A percentile compares a stretch with the other conserved stretches of the same genome.
Conservation (phyloP, 768 basidiomycete genomes). For the Boletus huronensis region DNA sequence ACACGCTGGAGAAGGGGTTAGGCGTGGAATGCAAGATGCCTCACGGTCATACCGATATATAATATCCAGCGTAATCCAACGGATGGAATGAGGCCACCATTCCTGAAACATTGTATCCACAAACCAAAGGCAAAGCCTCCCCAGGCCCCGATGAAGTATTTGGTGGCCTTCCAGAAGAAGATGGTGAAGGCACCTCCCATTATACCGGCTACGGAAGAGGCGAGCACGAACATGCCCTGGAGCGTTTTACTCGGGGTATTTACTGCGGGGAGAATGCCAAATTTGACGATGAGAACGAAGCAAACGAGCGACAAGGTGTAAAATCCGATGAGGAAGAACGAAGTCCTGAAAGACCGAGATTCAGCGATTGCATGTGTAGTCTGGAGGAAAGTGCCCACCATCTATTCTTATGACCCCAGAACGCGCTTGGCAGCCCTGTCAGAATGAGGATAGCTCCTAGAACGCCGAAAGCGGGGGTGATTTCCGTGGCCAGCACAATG, state of each 20-base stretch:
- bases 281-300: conserved; percentile 82
- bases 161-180: conserved; percentile 90
- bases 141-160: conserved; percentile 64
- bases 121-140: conserved; percentile 80
- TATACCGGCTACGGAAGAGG: conserved; percentile 73
- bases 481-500: conserved; percentile 51
- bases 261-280: conserved; percentile 80
- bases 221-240: conserved; percentile 87
- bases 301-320: conserved; percentile 86
- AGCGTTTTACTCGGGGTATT: conserved; percentile 76
- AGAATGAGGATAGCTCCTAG: conserved; percentile 85
- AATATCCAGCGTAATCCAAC: conserved; percentile 87
- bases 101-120: conserved; percentile 82
- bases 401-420: conserved; percentile 93
- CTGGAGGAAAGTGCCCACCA: conserved; percentile 51
- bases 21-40: conserved; percentile 14
- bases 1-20: conserved; percentile 44
- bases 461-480: conserved; percentile 88
- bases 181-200: conserved; percentile 83
- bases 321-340: conserved; percentile 90
- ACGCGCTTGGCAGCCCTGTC: conserved; percentile 85
- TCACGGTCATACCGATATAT: conserved; percentile 60
- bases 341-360: conserved; percentile 57
- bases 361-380: conserved; percentile 1
- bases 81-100: conserved; percentile 75